phyloP scores from a whole-genome alignment of 2,329 filamentous ascomycete genomes.

The Elsinoe australis region DNA sequence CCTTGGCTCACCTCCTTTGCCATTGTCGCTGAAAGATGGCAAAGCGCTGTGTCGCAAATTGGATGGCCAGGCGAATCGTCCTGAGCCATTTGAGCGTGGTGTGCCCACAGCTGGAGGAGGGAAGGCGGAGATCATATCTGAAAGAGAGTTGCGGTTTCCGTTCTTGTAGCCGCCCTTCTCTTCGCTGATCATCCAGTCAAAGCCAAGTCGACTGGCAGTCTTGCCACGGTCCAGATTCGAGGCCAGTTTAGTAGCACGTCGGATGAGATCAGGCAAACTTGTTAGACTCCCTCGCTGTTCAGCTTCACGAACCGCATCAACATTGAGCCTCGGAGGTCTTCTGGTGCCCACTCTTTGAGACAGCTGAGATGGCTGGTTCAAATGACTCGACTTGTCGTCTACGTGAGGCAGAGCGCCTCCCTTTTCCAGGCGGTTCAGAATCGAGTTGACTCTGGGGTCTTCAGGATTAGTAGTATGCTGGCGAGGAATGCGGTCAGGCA shows the following conservation, averaged over 20 bases:
- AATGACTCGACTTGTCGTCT: slow-evolving; percentile 27
- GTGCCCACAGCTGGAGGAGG: slow-evolving; percentile 49
- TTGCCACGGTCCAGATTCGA: slow-evolving; percentile 79
- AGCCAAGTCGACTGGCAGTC: slow-evolving; percentile 52
- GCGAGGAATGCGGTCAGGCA: slow-evolving; percentile 20
- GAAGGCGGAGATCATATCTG: slow-evolving; percentile 59
- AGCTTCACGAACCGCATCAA: slow-evolving; percentile 71
- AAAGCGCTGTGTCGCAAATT: slow-evolving; percentile 18
- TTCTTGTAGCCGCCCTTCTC: slow-evolving; percentile 27
- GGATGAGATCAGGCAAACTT: slow-evolving; percentile 83
- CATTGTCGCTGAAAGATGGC: slow-evolving; percentile 18
- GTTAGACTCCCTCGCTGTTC: slow-evolving; percentile 84
- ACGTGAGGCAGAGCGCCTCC: slow-evolving; percentile 29
- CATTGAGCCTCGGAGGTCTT: slow-evolving; percentile 66
- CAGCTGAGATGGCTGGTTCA: slow-evolving; percentile 28
- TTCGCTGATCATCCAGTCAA: slow-evolving; percentile 37
- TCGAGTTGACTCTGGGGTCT: slow-evolving; percentile 26
- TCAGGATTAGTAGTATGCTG: slow-evolving; percentile 15
- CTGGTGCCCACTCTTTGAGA: slow-evolving; percentile 37
- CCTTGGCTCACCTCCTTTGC: slow-evolving; percentile 3
- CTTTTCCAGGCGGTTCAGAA: slow-evolving; percentile 28
- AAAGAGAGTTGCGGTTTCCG: slow-evolving; percentile 41
- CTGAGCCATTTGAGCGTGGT: slow-evolving; percentile 21
- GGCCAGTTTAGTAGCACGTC: slow-evolving; percentile 76
- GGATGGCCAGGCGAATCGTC: slow-evolving; percentile 16